Percentiles rank a stretch among this genome's conserved stretches.
phyloP scores from a whole-genome alignment of 768 basidiomycete species.

The Tephrocybe rancida region DNA sequence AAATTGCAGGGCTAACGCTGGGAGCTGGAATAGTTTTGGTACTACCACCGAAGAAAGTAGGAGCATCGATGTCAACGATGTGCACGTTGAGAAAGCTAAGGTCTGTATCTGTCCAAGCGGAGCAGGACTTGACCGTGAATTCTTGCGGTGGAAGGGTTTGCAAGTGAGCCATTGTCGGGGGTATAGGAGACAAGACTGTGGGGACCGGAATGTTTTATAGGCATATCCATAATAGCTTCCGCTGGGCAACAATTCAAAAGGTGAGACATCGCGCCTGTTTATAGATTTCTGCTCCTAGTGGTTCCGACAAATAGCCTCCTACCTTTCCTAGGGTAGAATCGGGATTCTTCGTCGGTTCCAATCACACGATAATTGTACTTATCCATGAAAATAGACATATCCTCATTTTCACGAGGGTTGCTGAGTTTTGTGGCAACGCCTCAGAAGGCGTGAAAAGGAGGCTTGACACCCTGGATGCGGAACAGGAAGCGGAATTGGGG shows the following conservation, averaged over 20 bases:
- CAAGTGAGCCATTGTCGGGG: neutral
- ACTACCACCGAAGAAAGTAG: conserved; percentile 14
- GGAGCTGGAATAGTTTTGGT: conserved; percentile 5
- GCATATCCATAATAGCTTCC: neutral
- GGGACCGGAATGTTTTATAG: conserved; percentile 1
- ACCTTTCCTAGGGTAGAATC: too few relatives aligned
- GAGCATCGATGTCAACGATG: conserved; percentile 12
- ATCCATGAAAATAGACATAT: too few relatives aligned
- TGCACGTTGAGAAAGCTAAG: conserved; percentile 13
- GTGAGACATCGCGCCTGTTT: neutral
- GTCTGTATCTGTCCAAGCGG: conserved; percentile 18
- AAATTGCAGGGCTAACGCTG: conserved; percentile 12
- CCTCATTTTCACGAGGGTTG: too few relatives aligned
- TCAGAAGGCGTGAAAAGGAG: too few relatives aligned
- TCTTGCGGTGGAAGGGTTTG: neutral
- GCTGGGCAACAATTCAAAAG: neutral
- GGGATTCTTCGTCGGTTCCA: too few relatives aligned
- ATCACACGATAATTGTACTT: too few relatives aligned
- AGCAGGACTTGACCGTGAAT: conserved; percentile 12
- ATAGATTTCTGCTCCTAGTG: too few relatives aligned
- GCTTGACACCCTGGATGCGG: too few relatives aligned
- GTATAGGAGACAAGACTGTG: neutral
- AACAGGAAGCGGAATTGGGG: too few relatives aligned
- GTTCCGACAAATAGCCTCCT: too few relatives aligned
- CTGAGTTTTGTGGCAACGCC: too few relatives aligned